Evolutionary conservation across 2,329 filamentous ascomycete genomes (phyloP), one percentile per base, ranked within the genome.

Genomic region (Colletotrichum noveboracense): DNA sequence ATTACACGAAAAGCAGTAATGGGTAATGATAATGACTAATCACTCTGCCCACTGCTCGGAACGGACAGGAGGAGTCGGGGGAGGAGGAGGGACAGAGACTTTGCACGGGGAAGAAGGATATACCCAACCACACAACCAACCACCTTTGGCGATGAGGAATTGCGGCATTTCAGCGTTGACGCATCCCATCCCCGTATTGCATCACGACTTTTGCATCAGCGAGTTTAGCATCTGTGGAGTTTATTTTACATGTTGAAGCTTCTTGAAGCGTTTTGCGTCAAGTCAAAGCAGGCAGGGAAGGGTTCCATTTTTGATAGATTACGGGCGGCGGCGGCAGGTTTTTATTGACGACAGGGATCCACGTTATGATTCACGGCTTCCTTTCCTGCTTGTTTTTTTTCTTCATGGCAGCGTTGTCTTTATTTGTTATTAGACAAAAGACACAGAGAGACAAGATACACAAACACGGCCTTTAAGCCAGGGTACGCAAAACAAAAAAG

Each of bases 21-120:
- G 78, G 75, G 70, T 79, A 79, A 79, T 78, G 76, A 72, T 80
- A 72, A 78, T 79, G 43, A 14, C 30, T 48, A 66, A 55, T 70
- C 43, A 60, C 70, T 71, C 69, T 65, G 32, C 38, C 66, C 56
- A 24, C 65, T 66, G 60, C 71, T 76, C 52, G 13, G 28, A 68
- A 70, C n/a, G 52, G 48, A 34, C 18, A 70, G n/a, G 16, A 60
- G 36, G 14, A 58, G 58, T 32, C 18, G 18, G 26, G 58, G 18
- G 16, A 30, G 36, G 7, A 38, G 32, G 30, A 32, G 24, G 58
- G 34, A 7, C 6, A 58, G 36, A 56, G 28, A 68, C 43, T 30
- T n/a, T 64, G 30, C 28, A 3, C 65, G 48, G 52, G 30, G 52
- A 61, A 5, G 71, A 74, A 10, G 64, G 70, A 76, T 75, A 76